Evolutionary conservation across 2,329 filamentous ascomycete genomes (phyloP).

Genomic region (Bipolaris sorokiniana): DNA sequence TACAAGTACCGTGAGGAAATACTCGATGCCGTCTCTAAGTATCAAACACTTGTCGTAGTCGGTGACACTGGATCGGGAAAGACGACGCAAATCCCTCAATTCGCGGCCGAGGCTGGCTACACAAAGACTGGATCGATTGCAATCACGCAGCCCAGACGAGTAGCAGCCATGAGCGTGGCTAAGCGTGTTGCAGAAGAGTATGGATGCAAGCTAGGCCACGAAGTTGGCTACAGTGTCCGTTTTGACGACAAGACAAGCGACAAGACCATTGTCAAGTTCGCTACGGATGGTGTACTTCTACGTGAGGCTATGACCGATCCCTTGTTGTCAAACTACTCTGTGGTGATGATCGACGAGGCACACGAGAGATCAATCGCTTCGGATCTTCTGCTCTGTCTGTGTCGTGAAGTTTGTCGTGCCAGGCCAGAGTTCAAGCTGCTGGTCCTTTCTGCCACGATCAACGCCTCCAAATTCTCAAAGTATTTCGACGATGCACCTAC

Average conservation of each 20-base stretch:
- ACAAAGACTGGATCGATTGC: slow-evolving; percentile 77
- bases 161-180: slow-evolving; percentile 98
- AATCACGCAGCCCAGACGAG: slow-evolving; percentile 91
- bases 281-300: slow-evolving; percentile 98
- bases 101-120: slow-evolving; percentile 71
- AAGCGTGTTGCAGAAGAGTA: slow-evolving; percentile 90
- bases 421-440: slow-evolving; percentile 86
- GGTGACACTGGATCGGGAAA: slow-evolving; percentile 96
- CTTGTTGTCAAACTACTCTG: slow-evolving; percentile 79
- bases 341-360: slow-evolving; percentile 95
- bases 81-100: slow-evolving; percentile 93
- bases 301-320: slow-evolving; percentile 89
- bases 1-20: slow-evolving; percentile 79
- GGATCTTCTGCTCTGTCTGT: slow-evolving; percentile 83
- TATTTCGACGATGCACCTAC: slow-evolving; percentile 95
- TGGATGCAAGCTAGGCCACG: slow-evolving; percentile 84
- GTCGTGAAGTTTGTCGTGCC: slow-evolving; percentile 86
- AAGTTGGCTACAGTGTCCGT: slow-evolving; percentile 93
- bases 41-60: slow-evolving; percentile 89
- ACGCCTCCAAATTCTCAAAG: slow-evolving; percentile 86
- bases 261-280: slow-evolving; percentile 91
- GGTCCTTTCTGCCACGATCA: slow-evolving; percentile 93
- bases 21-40: slow-evolving; percentile 80
- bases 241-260: slow-evolving; percentile 88
- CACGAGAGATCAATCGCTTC: slow-evolving; percentile 93